Evolutionary conservation across 1,284 basidiomycete species (phyloP).

Genomic region (Malassezia slooffiae): DNA sequence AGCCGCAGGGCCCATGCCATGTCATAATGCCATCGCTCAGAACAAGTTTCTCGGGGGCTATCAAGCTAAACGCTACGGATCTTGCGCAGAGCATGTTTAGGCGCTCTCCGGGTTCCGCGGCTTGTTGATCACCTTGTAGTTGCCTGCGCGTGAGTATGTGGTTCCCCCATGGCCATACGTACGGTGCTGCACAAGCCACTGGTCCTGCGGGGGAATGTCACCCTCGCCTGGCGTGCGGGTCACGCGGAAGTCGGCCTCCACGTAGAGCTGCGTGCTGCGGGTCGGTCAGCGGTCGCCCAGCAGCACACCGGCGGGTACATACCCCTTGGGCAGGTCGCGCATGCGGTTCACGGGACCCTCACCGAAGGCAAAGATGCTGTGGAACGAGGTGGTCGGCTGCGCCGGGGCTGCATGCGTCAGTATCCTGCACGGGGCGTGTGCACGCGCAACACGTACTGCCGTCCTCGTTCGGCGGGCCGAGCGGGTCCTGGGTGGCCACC

Average conservation of each 20-base stretch:
- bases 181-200: slow-evolving; percentile 26
- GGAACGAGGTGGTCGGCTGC: slow-evolving; percentile 21
- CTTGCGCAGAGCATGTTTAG: no score
- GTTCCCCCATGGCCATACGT: background rate
- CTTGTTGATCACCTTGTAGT: slow-evolving; percentile 14
- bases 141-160: slow-evolving; percentile 3
- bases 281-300: no score
- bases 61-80: no score
- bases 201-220: slow-evolving; percentile 6
- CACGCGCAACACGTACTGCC: slow-evolving; percentile 11
- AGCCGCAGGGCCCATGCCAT: no score
- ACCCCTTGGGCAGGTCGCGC: slow-evolving; percentile 23
- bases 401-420: slow-evolving; percentile 5
- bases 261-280: slow-evolving; percentile 20
- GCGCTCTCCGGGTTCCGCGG: no score
- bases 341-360: slow-evolving; percentile 21
- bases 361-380: slow-evolving; percentile 32
- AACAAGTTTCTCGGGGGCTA: no score
- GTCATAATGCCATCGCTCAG: no score
- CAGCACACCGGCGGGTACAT: background rate
- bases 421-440: background rate
- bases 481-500: slow-evolving; percentile 37
- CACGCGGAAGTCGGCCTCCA: slow-evolving; percentile 30
- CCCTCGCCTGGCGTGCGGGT: slow-evolving; percentile 13
- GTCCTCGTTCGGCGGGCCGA: slow-evolving; percentile 32